phyloP scores from a whole-genome alignment of 106 monocot genomes.

The Narthecium ossifragum region DNA sequence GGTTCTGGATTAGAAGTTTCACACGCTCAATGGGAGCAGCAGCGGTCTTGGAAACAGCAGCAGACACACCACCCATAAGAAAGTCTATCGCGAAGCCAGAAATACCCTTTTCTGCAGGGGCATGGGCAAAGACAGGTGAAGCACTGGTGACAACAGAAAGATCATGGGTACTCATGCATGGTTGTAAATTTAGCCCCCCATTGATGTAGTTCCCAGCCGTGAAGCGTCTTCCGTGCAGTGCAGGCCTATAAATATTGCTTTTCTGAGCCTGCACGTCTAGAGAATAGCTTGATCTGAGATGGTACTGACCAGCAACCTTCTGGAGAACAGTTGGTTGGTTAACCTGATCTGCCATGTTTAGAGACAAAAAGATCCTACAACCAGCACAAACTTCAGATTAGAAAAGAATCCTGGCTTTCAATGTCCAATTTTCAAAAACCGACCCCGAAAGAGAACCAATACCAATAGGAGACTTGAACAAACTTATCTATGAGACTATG shows the following conservation, averaged over 20 bases:
- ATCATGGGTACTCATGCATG: background rate
- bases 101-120: conserved; percentile 14
- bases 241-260: conserved; percentile 7
- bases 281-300: conserved; percentile 17
- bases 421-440: too few relatives aligned
- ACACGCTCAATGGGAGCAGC: too few relatives aligned
- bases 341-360: conserved; percentile 33
- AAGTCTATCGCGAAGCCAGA: background rate
- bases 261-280: conserved; percentile 15
- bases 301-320: conserved; percentile 38
- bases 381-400: too few relatives aligned
- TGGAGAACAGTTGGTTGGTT: conserved; percentile 41
- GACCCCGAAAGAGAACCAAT: too few relatives aligned
- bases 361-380: too few relatives aligned
- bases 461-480: too few relatives aligned
- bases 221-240: conserved; percentile 19
- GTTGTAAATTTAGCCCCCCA: conserved; percentile 5
- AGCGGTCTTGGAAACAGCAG: too few relatives aligned
- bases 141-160: background rate
- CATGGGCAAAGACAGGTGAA: conserved; percentile 5
- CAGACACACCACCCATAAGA: too few relatives aligned
- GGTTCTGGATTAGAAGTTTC: too few relatives aligned
- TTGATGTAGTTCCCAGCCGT: conserved; percentile 22
- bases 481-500: too few relatives aligned
- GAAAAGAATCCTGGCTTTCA: too few relatives aligned